These are phyloP conservation scores for Kodamaea sp. DNA, from an alignment of 1,139 yeast species.

Conservation along the genomic window DNA sequence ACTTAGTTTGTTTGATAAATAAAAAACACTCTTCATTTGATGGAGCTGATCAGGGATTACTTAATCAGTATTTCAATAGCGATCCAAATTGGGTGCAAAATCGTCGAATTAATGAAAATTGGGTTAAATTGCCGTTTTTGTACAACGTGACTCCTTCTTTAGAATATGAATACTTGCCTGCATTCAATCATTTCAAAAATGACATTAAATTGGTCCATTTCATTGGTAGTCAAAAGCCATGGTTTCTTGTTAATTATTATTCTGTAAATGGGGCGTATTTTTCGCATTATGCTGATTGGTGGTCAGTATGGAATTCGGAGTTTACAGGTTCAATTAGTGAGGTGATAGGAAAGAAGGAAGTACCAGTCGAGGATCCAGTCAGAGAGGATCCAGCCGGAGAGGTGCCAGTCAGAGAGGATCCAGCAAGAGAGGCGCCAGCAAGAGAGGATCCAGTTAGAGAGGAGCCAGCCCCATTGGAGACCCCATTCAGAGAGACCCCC, in stretches of 20 bases:
- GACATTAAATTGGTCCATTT: conserved; percentile 63
- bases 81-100: conserved; percentile 41
- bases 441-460: conserved; percentile 1
- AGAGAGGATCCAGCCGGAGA: conserved; percentile 9
- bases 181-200: conserved; percentile 54
- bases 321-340: conserved; percentile 22
- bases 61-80: conserved; percentile 72
- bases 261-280: conserved; percentile 14
- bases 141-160: conserved; percentile 83
- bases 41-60: conserved; percentile 93
- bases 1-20: conserved; percentile 37
- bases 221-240: conserved; percentile 80
- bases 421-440: conserved; percentile 2
- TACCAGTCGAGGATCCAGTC: too few species aligned
- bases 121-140: conserved; percentile 75
- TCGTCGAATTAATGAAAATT: conserved; percentile 21
- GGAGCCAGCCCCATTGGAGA: background rate
- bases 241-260: conserved; percentile 38
- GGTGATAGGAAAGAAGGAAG: conserved; percentile 4
- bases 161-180: conserved; percentile 84
- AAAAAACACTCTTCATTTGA: conserved; percentile 55
- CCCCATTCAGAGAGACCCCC: background rate
- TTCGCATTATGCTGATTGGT: conserved; percentile 35
- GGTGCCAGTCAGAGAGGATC: conserved; percentile 3
- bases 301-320: conserved; percentile 40